Evolutionary conservation across 352 stramenopile genomes (phyloP).

Genomic region (Achlya hypogyna): DNA sequence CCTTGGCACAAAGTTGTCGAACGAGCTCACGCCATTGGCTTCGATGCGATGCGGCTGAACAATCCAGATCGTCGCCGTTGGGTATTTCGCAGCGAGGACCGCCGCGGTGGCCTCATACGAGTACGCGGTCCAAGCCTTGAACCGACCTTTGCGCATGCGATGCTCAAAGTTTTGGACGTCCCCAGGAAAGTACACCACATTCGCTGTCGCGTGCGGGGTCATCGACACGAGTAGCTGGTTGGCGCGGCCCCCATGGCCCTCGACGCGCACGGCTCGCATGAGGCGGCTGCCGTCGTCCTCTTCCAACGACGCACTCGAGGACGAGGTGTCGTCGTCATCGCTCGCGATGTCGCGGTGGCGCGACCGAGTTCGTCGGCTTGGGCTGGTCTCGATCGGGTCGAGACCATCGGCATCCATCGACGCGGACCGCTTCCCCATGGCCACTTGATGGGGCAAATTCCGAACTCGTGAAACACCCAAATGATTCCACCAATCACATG

Average conservation of each 20-base stretch:
- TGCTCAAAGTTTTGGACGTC: conserved; percentile 50
- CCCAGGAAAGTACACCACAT: conserved; percentile 63
- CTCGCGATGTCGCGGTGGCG: neutral
- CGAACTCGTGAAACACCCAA: neutral
- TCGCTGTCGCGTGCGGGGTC: conserved; percentile 25
- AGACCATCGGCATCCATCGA: neutral
- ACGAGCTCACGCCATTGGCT: conserved; percentile 46
- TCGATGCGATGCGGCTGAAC: conserved; percentile 37
- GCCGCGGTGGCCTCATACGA: conserved; percentile 41
- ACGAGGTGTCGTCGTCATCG: neutral
- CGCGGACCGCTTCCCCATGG: neutral
- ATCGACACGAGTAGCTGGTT: conserved; percentile 45
- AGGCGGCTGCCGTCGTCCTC: neutral
- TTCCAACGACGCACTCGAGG: neutral
- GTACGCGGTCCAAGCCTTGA: conserved; percentile 40
- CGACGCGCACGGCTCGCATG: neutral
- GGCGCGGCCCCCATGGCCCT: neutral
- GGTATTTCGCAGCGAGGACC: conserved; percentile 41
- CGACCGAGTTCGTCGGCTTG: neutral
- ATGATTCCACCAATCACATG: neutral
- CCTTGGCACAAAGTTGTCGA: conserved; percentile 54
- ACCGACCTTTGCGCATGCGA: conserved; percentile 36
- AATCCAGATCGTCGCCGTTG: conserved; percentile 45
- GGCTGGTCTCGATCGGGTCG: neutral
- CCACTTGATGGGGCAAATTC: neutral